These are phyloP conservation scores for Pseudognaphalium luteoalbum DNA, from an alignment of 129 eudicot species.

Conservation along the genomic window DNA sequence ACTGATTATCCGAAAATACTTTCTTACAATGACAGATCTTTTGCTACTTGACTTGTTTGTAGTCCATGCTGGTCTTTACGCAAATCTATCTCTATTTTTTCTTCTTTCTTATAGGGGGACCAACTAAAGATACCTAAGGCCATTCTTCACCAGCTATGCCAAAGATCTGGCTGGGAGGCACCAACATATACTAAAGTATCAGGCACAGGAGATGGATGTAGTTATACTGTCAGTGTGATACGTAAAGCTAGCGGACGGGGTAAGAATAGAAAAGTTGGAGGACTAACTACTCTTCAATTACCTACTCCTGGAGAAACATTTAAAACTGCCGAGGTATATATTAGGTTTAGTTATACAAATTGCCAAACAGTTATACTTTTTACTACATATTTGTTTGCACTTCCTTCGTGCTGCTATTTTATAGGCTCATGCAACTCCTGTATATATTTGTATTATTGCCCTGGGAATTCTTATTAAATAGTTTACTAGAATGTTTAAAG, in stretches of 20 bases:
- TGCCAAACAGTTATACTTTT: not conserved
- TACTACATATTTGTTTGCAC: not conserved
- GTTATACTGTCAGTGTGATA: slow-evolving; percentile 75
- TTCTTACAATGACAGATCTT: slow-evolving; percentile 5
- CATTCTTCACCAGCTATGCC: slow-evolving; percentile 87
- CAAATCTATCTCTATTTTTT: not conserved
- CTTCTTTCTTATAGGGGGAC: slow-evolving; percentile 61
- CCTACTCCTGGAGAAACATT: slow-evolving; percentile 55
- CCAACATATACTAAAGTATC: slow-evolving; percentile 77
- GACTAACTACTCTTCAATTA: slow-evolving; percentile 70
- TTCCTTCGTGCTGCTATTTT: not conserved
- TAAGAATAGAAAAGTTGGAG: slow-evolving; percentile 94
- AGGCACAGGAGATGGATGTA: slow-evolving; percentile 47
- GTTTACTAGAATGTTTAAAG: not conserved
- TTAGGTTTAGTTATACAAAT: not conserved
- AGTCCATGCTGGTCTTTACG: slow-evolving; percentile 10
- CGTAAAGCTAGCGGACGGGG: slow-evolving; percentile 98
- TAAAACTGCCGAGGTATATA: slow-evolving; percentile 72
- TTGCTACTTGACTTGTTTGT: slow-evolving; percentile 25
- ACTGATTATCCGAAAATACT: too few relatives aligned
- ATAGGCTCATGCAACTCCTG: not conserved
- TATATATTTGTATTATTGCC: not conserved
- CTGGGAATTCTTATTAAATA: slow-evolving; percentile 10
- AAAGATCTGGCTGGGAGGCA: slow-evolving; percentile 94
- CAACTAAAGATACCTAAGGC: slow-evolving; percentile 92